Evolutionary conservation across 2,329 filamentous ascomycete species (phyloP).

Genomic region (Ceratocystiopsis minuta): DNA sequence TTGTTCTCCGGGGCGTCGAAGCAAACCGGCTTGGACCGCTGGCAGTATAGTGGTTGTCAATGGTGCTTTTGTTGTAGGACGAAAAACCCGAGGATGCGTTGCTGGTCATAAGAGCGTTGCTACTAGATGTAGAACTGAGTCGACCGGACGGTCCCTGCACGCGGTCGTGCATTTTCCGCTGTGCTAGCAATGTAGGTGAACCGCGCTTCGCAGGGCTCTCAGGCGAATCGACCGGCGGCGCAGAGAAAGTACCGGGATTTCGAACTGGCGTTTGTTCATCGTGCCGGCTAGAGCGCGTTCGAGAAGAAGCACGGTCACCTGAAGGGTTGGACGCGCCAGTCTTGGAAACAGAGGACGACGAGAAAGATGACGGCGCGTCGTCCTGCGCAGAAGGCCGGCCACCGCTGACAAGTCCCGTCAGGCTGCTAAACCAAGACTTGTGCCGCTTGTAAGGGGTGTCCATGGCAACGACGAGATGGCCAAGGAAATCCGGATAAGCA

Average conservation of each 20-base stretch:
- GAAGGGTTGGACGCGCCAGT: neutral
- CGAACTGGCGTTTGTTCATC: slow-evolving; percentile 5
- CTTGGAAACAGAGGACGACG: neutral
- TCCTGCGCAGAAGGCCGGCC: slow-evolving; percentile 2
- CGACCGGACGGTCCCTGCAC: slow-evolving; percentile 17
- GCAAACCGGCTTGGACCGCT: slow-evolving; percentile 2
- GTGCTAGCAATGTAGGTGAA: slow-evolving; percentile 15
- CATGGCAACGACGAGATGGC: slow-evolving; percentile 3
- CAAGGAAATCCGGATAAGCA: too few relatives aligned
- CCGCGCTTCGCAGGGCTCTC: slow-evolving; percentile 18
- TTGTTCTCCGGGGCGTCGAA: slow-evolving; percentile 11
- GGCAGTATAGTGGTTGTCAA: too few relatives aligned
- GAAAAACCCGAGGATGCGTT: neutral
- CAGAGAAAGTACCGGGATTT: slow-evolving; percentile 8
- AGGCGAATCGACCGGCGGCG: slow-evolving; percentile 10
- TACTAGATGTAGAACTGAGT: slow-evolving; percentile 1
- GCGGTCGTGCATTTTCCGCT: slow-evolving; percentile 18
- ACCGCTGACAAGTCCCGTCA: slow-evolving; percentile 7
- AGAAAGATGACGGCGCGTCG: neutral
- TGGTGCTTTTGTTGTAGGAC: neutral
- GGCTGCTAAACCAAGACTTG: slow-evolving; percentile 9
- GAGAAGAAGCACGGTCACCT: slow-evolving; percentile 1
- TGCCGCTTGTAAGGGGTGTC: slow-evolving; percentile 7
- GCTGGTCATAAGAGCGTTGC: neutral
- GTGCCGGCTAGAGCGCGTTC: neutral